Evolutionary conservation across 345 rosid species (phyloP), one percentile per base, ranked within the genome.

Genomic region (Eucalyptus curtisii): DNA sequence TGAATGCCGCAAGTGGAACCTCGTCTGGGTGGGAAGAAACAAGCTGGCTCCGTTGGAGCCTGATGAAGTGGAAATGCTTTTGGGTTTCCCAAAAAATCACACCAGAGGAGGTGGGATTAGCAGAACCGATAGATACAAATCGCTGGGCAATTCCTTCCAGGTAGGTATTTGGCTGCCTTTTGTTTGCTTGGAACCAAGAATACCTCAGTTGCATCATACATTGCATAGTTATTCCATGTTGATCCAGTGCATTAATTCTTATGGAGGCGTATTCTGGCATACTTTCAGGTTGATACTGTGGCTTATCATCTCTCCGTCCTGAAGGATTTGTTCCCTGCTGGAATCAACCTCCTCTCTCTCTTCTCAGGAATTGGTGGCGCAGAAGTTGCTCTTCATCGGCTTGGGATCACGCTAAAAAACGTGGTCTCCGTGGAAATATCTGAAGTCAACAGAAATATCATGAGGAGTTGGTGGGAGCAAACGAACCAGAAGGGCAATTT

Each of bases 321-420:
- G 86, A 97, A 93, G 61, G 92, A 93, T 15, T 42, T 94, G 89
- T 97, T 89, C 90, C 98, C 99, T 1, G 45, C 50, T 31, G 99
- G 99, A 30, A 88, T 97, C 85, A 96, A 93, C 87, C 88, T 96
- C 14, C 94, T 97, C 30, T 97, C 99, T 10, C 96, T 97, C 42
- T 97, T 97, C 92, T 94, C 99, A 19, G 99, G 99, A 22, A 97
- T 97, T 31, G 99, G 99, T 27, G 99, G 99, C 47, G 99, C 95
- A 1, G 98, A 97, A 91, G 99, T 97, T 76, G 98, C 99, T 19
- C 93, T 97, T 31, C 95, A 96, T 87, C 93, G 96, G 52, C 97
- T 96, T 14, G 95, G 96, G n/a, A 81, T 97, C 45, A 94, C 90
- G 1, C 66, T 96, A 92, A 96, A 96, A 88, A 92, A 86, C 27